Conservation (phyloP, 2,329 filamentous ascomycete species). For the Gliomastix tumulicola region DNA sequence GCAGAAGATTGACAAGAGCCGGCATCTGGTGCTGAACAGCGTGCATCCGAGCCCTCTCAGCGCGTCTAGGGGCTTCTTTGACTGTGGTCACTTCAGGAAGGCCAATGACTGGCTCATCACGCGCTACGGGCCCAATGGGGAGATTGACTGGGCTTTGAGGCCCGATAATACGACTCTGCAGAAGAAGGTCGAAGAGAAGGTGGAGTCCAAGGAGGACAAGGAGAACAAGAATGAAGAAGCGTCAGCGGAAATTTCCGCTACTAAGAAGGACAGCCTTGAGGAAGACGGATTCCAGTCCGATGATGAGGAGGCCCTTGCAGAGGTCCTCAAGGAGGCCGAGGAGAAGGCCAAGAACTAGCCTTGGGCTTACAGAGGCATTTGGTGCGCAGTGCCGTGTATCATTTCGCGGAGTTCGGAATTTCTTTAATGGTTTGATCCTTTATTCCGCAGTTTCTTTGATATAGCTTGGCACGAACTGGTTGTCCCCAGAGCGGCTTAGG, state of each 20-base stretch:
- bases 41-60: slow-evolving; percentile 94
- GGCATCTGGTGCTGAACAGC: slow-evolving; percentile 76
- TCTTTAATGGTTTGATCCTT: too few species aligned
- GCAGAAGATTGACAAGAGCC: slow-evolving; percentile 60
- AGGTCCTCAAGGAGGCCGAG: slow-evolving; percentile 23
- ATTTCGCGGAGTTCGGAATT: too few species aligned
- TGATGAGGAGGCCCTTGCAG: slow-evolving; percentile 27
- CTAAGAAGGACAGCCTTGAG: slow-evolving; percentile 5
- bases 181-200: slow-evolving; percentile 3
- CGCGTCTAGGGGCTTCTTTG: slow-evolving; percentile 74
- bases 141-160: slow-evolving; percentile 75
- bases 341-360: slow-evolving; percentile 14
- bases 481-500: too few species aligned
- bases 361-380: too few species aligned
- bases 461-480: too few species aligned
- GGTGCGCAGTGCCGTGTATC: too few species aligned
- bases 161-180: slow-evolving; percentile 22
- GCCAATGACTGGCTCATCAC: slow-evolving; percentile 78
- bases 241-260: slow-evolving; percentile 4
- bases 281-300: slow-evolving; percentile 24
- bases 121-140: slow-evolving; percentile 71
- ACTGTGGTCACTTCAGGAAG: slow-evolving; percentile 73
- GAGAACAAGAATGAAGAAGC: neutral
- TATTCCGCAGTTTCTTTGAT: too few species aligned
- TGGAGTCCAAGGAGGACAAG: slow-evolving; percentile 1